Conservation (phyloP, 2,329 filamentous ascomycete genomes). For the Colletotrichum simmondsii region DNA sequence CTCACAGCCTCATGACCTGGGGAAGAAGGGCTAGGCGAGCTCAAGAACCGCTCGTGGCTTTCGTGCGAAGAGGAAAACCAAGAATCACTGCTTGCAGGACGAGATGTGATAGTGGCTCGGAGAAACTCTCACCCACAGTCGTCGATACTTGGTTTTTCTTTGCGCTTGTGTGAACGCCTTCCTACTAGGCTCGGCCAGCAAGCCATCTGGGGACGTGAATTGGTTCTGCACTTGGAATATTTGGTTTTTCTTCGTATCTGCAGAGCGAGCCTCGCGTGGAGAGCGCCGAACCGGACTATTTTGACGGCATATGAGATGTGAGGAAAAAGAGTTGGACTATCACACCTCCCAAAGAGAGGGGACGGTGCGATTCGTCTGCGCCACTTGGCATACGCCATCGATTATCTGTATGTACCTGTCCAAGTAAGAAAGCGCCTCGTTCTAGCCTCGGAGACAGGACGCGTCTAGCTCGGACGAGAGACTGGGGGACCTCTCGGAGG, state of each 20-base stretch:
- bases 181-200: not conserved
- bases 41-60: not conserved
- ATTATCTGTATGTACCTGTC: not conserved
- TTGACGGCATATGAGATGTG: not conserved
- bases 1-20: not conserved
- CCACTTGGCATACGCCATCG: conserved; percentile 1
- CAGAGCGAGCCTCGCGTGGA: conserved; percentile 11
- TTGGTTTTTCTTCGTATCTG: conserved; percentile 26
- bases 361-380: not conserved
- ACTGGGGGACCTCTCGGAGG: not conserved
- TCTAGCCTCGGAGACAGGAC: not conserved
- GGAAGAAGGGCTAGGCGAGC: not conserved
- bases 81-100: not conserved
- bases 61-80: not conserved
- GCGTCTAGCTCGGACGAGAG: not conserved
- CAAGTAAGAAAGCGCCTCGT: not conserved
- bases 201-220: not conserved
- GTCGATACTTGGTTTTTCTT: conserved; percentile 8
- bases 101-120: not conserved
- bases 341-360: not conserved
- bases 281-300: not conserved
- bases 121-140: not conserved
- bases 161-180: not conserved
- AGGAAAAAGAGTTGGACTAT: not conserved
- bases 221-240: not conserved